These are phyloP conservation scores for Colletotrichum lupini DNA, from an alignment of 2,329 filamentous ascomycete species.

Conservation along the genomic window DNA sequence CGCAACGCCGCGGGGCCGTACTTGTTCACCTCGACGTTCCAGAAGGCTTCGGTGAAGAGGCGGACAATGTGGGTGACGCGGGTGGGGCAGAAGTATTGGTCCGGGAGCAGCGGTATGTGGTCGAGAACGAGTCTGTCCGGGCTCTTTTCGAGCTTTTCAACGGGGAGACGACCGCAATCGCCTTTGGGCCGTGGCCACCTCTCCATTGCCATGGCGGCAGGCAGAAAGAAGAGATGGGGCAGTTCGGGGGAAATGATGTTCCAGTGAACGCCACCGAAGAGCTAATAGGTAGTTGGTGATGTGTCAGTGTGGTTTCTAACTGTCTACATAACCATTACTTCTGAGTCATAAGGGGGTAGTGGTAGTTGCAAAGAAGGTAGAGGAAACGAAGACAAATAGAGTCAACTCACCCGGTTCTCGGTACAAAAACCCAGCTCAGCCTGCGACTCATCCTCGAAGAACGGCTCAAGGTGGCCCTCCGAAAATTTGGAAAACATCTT, in stretches of 20 bases:
- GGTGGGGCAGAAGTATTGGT: not conserved
- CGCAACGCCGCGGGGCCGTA: constrained; percentile 40
- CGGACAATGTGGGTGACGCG: constrained; percentile 2
- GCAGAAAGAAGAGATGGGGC: constrained; percentile 5
- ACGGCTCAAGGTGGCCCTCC: not conserved
- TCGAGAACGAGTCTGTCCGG: not conserved
- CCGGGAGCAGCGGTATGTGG: not conserved
- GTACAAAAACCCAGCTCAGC: not conserved
- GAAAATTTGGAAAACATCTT: not conserved
- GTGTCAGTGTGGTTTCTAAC: not conserved
- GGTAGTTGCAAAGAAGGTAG: not conserved
- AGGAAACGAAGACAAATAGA: not conserved
- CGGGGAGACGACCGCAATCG: not conserved
- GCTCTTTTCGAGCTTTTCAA: not conserved
- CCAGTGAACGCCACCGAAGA: constrained; percentile 22
- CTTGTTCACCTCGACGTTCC: constrained; percentile 39
- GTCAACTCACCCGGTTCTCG: not conserved
- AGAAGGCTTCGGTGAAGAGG: constrained; percentile 42
- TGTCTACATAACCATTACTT: not conserved
- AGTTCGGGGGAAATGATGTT: not conserved
- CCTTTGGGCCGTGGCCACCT: constrained; percentile 9
- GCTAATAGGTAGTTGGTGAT: not conserved
- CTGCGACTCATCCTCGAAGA: not conserved
- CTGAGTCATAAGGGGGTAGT: not conserved
- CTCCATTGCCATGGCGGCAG: not conserved